Base-by-base conservation (phyloP, 2,329 filamentous ascomycete genomes). In the Aspergillus tanneri region DNA sequence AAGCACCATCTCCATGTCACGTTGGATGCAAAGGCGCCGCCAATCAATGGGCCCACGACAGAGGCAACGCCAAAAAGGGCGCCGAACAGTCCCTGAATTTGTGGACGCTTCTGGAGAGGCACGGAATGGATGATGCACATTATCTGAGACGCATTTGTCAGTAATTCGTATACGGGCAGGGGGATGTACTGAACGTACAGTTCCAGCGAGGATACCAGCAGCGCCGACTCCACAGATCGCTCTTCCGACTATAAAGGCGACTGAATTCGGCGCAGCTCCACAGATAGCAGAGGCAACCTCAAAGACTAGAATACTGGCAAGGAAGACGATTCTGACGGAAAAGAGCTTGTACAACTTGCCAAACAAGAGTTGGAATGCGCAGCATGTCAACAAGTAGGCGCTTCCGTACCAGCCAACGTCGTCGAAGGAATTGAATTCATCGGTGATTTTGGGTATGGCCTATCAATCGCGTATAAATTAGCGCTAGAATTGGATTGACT, bases 41-140 rank as follows among this genome's bases (percentile, higher is more conserved):
- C 73, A 37, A 76, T 57, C 25, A 73, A 58, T 3, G 72, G 71
- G 4, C 67, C 69, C 23, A 68, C 60, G 30, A 73, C 63, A 8
- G 67, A 67, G 0, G 78, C 78, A 41, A 84, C 72, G 9, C 80
- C 81, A 64, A 77, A 83, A 69, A 82, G 79, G 36, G 72, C 77
- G 9, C 77, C 77, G 28, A 82, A 72, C 30, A 81, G 58, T 1
- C 64, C 59, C 12, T 66, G 18, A 59, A 65, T 5, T 64, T 54
- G n/a, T 76, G 80, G 24, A 4, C 81, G 71, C 55, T 80, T 78
- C 5, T 73, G 64, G 7, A 83, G 71, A 3, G 81, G 80, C 38
- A 83, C 73, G 2, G 61, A 60, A 34, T 52, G 23, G 2, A 37
- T 24, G 5, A 45, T 28, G 2, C 27, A 19, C 11, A 45, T 23